A percentile compares a stretch with the other conserved stretches of the same genome.
Conservation (phyloP, 192 early-diverging fungal genomes). For the Cetraspora pellucida region DNA sequence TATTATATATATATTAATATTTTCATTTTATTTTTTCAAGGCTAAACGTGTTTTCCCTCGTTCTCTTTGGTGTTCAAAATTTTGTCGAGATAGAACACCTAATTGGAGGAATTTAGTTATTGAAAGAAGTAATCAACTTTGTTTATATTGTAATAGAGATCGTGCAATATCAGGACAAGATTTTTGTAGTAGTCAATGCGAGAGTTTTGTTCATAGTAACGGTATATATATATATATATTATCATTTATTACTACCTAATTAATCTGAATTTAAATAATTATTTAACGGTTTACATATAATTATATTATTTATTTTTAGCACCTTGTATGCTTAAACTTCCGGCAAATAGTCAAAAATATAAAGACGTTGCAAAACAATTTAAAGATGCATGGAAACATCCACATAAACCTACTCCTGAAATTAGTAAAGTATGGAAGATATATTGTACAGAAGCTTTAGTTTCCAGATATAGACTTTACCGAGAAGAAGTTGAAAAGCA, state of each 20-base stretch:
- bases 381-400: constrained; percentile 24
- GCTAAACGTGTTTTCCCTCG: background rate
- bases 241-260: background rate
- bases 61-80: constrained; percentile 15
- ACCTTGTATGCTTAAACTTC: constrained; percentile 21
- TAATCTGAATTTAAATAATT: background rate
- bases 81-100: constrained; percentile 10
- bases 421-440: constrained; percentile 32
- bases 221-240: background rate
- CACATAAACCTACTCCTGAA: constrained; percentile 30
- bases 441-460: constrained; percentile 4
- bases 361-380: constrained; percentile 30
- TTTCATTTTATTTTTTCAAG: background rate
- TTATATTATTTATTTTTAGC: constrained; percentile 1
- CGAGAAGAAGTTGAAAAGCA: constrained; percentile 19
- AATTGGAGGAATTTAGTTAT: constrained; percentile 3
- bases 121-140: constrained; percentile 1
- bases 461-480: constrained; percentile 29
- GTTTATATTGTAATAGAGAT: constrained; percentile 1
- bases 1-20: background rate
- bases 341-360: constrained; percentile 19
- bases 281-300: background rate
- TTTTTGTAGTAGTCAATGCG: constrained; percentile 13
- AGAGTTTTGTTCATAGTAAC: background rate
- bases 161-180: constrained; percentile 4